Evolutionary conservation across 495 filamentous ascomycete genomes (phyloP).

Genomic region (Lasiosphaeria miniovina): DNA sequence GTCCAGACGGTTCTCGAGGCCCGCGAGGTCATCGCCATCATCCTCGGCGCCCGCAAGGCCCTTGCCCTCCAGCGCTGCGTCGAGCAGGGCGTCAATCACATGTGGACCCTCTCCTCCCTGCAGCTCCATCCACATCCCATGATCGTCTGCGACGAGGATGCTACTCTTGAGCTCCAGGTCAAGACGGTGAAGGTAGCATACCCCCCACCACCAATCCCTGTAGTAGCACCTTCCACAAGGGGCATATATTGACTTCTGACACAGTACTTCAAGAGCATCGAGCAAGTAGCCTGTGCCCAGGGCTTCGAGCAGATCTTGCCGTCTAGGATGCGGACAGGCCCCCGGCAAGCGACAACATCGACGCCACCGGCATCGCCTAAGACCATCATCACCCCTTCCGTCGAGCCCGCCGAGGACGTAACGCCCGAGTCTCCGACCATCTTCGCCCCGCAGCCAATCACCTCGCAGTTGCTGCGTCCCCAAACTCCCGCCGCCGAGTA

Average conservation of each 20-base stretch:
- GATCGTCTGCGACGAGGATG: slow-evolving; percentile 82
- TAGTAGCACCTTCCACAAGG: not conserved
- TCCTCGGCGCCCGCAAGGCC: slow-evolving; percentile 76
- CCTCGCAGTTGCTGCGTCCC: slow-evolving; percentile 39
- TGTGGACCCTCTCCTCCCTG: slow-evolving; percentile 81
- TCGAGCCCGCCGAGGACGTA: slow-evolving; percentile 8
- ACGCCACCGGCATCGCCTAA: not conserved
- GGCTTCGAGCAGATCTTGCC: slow-evolving; percentile 61
- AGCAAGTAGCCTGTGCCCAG: slow-evolving; percentile 52
- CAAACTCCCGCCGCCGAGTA: slow-evolving; percentile 49
- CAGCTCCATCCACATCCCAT: slow-evolving; percentile 78
- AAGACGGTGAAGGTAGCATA: slow-evolving; percentile 72
- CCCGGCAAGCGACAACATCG: not conserved
- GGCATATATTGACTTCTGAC: slow-evolving; percentile 6
- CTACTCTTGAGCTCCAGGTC: slow-evolving; percentile 76
- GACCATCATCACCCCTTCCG: not conserved
- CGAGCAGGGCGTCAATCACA: slow-evolving; percentile 80
- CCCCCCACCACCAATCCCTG: not conserved
- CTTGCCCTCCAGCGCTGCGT: slow-evolving; percentile 78
- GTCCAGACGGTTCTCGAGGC: slow-evolving; percentile 85
- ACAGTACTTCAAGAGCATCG: slow-evolving; percentile 69
- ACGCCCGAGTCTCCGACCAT: slow-evolving; percentile 42
- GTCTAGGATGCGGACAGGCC: slow-evolving; percentile 42
- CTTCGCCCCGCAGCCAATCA: slow-evolving; percentile 44
- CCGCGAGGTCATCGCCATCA: slow-evolving; percentile 77